A percentile compares a stretch with the other conserved stretches of the same genome.
These are phyloP conservation scores for Conringia planisiliqua DNA, from an alignment of 345 rosid species.

Conservation along the genomic window DNA sequence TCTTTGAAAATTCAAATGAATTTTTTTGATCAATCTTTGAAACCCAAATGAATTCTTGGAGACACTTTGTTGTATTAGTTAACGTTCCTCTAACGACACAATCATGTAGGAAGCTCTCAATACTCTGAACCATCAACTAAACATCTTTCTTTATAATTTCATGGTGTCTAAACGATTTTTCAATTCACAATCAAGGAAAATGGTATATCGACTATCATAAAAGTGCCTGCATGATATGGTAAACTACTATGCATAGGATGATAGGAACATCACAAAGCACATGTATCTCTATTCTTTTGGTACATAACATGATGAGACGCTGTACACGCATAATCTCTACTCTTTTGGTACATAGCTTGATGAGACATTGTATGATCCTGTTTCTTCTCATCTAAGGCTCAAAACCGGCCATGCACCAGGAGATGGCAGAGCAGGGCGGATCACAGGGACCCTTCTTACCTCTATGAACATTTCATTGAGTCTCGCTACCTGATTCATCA, in stretches of 20 bases:
- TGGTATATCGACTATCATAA: conserved; percentile 51
- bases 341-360: background rate
- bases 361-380: background rate
- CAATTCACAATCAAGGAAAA: conserved; percentile 78
- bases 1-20: conserved; percentile 10
- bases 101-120: conserved; percentile 45
- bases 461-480: conserved; percentile 87
- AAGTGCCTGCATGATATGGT: background rate
- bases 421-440: conserved; percentile 57
- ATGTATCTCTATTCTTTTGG: background rate
- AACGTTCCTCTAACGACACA: conserved; percentile 29
- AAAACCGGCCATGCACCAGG: conserved; percentile 70
- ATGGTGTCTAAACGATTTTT: background rate
- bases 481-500: conserved; percentile 68
- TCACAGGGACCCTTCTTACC: conserved; percentile 75
- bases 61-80: background rate
- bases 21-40: background rate
- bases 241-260: background rate
- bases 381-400: conserved; percentile 33
- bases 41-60: background rate
- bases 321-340: background rate
- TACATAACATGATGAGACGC: background rate
- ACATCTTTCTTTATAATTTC: background rate
- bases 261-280: background rate
- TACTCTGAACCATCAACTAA: background rate